A percentile compares a stretch with the other conserved stretches of the same genome.
Conservation (phyloP, 305 asterid genomes). For the Ilex paraguariensis region DNA sequence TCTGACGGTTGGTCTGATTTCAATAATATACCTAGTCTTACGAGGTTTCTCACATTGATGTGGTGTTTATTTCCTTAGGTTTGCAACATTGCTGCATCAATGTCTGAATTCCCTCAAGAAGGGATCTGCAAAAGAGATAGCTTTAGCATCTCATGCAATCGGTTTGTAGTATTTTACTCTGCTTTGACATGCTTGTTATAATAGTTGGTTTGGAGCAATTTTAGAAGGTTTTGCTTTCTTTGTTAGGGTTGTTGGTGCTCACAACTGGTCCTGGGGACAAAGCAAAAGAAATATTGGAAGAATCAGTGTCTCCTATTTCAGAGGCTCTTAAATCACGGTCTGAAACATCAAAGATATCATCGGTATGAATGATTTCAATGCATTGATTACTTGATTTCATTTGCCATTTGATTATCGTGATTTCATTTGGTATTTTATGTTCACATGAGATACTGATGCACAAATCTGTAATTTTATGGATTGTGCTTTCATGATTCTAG, state of each 20-base stretch:
- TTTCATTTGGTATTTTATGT: no score
- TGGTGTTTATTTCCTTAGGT: constrained; percentile 20
- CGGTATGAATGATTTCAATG: constrained; percentile 48
- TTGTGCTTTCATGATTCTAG: constrained; percentile 23
- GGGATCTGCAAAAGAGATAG: constrained; percentile 83
- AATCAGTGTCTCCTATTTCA: constrained; percentile 60
- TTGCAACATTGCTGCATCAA: constrained; percentile 75
- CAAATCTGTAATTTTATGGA: no score
- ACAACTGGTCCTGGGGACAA: constrained; percentile 81
- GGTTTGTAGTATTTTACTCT: constrained; percentile 10
- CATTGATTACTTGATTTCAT: no score
- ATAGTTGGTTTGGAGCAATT: not conserved
- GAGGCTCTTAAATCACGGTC: constrained; percentile 69
- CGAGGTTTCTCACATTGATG: not conserved
- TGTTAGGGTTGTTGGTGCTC: constrained; percentile 67
- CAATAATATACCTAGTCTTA: no score
- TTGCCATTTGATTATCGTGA: not conserved
- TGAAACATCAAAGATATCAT: constrained; percentile 51
- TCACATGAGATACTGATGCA: no score
- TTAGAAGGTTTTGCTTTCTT: not conserved
- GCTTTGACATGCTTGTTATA: not conserved
- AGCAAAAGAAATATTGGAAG: constrained; percentile 86
- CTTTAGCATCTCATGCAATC: constrained; percentile 77
- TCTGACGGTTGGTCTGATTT: no score
- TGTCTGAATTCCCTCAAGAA: constrained; percentile 73